Conservation (phyloP, 371 early-diverging fungal genomes). For the Syncephalastrum monosporum region DNA sequence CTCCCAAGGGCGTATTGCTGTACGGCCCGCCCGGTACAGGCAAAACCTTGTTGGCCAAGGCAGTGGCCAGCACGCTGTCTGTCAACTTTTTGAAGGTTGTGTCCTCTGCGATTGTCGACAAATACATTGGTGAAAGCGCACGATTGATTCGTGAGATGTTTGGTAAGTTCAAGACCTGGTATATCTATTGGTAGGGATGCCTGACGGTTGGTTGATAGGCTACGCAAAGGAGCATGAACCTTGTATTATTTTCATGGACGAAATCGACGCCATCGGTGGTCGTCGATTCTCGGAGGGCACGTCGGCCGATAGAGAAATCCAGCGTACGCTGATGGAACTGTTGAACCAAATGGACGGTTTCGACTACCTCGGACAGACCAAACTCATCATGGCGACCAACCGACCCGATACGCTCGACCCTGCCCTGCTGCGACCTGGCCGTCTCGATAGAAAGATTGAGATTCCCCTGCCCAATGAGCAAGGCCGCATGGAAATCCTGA, state of each 20-base stretch:
- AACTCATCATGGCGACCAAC: slow-evolving; percentile 99
- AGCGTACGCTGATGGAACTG: slow-evolving; percentile 99
- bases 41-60: slow-evolving; percentile 91
- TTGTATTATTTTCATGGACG: slow-evolving; percentile 99
- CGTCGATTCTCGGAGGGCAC: slow-evolving; percentile 99
- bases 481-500: slow-evolving; percentile 96
- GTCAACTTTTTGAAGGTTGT: slow-evolving; percentile 98
- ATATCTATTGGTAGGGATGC: background rate
- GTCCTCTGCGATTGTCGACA: slow-evolving; percentile 98
- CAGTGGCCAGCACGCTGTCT: slow-evolving; percentile 96
- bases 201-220: slow-evolving; percentile 36
- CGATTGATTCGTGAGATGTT: slow-evolving; percentile 99
- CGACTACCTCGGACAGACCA: slow-evolving; percentile 97
- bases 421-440: slow-evolving; percentile 97
- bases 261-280: slow-evolving; percentile 99
- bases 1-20: slow-evolving; percentile 98
- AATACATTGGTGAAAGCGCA: slow-evolving; percentile 99
- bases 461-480: slow-evolving; percentile 90
- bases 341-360: slow-evolving; percentile 99
- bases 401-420: slow-evolving; percentile 99
- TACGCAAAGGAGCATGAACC: slow-evolving; percentile 99
- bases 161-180: slow-evolving; percentile 47
- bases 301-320: slow-evolving; percentile 99
- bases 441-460: slow-evolving; percentile 99
- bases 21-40: slow-evolving; percentile 99